These are phyloP conservation scores for Acorus calamus DNA, from an alignment of 106 monocot species.

Conservation along the genomic window DNA sequence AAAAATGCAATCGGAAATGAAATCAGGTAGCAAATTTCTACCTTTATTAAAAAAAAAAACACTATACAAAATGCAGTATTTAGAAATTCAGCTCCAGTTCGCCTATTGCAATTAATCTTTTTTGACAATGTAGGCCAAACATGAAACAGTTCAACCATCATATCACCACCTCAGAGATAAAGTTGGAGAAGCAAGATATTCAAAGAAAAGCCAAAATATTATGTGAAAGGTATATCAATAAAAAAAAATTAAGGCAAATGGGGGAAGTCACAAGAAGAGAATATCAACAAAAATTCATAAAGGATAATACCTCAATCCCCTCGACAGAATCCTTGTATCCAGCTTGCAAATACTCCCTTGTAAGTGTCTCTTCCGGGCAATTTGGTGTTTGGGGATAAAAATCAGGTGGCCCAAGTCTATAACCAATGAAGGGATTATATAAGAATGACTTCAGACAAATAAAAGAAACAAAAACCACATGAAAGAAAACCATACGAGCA, in stretches of 20 bases:
- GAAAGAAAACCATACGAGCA: neutral
- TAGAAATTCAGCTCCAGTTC: no score
- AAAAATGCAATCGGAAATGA: no score
- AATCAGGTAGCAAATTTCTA: no score
- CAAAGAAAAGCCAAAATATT: no score
- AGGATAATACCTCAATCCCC: constrained; percentile 78
- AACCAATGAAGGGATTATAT: neutral
- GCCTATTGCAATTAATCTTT: no score
- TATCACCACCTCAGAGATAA: no score
- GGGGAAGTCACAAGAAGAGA: neutral
- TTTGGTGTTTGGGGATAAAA: constrained; percentile 82
- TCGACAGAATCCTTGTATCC: constrained; percentile 98
- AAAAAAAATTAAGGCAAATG: neutral
- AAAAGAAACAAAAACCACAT: neutral
- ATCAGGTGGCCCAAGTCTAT: constrained; percentile 89
- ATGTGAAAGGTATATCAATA: neutral
- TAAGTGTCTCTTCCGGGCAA: constrained; percentile 90
- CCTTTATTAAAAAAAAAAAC: no score
- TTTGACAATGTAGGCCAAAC: no score
- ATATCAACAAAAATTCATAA: neutral
- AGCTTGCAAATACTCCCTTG: constrained; percentile 72
- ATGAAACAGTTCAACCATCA: no score
- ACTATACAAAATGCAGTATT: no score
- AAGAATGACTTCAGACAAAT: neutral
- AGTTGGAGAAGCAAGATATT: no score